phyloP scores from a whole-genome alignment of 1,284 basidiomycete species.

The Filobasidium uniguttulatum region DNA sequence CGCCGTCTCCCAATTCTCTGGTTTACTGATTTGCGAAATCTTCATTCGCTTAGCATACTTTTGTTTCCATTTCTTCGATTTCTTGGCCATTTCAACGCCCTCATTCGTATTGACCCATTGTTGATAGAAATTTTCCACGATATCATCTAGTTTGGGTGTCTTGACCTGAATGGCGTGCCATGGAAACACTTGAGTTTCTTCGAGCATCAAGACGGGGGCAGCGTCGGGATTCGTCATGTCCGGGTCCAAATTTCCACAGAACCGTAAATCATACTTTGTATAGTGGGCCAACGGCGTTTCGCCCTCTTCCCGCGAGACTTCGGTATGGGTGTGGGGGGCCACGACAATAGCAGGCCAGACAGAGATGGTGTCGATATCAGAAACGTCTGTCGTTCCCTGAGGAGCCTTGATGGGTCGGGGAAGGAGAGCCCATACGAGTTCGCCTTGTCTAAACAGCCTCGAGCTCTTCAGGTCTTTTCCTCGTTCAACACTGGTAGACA shows the following conservation, averaged over 20 bases:
- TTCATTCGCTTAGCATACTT: background rate
- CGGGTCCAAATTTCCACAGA: slow-evolving; percentile 1
- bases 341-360: slow-evolving; percentile 7
- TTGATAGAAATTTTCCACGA: background rate
- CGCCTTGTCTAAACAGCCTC: slow-evolving; percentile 2
- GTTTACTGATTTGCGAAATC: background rate
- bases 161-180: background rate
- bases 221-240: background rate
- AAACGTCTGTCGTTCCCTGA: background rate
- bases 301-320: background rate
- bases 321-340: background rate
- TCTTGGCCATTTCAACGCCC: too few species aligned
- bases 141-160: background rate
- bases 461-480: slow-evolving; percentile 1
- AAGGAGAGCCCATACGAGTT: slow-evolving; percentile 3
- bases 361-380: background rate
- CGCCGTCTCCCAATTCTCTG: slow-evolving; percentile 3
- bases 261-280: background rate
- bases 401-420: background rate
- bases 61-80: background rate
- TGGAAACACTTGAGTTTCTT: background rate
- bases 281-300: background rate
- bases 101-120: too few species aligned
- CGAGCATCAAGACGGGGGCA: background rate
- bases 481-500: background rate